Evolutionary conservation across 2,329 filamentous ascomycete genomes (phyloP).

Genomic region (Pyricularia sp.): DNA sequence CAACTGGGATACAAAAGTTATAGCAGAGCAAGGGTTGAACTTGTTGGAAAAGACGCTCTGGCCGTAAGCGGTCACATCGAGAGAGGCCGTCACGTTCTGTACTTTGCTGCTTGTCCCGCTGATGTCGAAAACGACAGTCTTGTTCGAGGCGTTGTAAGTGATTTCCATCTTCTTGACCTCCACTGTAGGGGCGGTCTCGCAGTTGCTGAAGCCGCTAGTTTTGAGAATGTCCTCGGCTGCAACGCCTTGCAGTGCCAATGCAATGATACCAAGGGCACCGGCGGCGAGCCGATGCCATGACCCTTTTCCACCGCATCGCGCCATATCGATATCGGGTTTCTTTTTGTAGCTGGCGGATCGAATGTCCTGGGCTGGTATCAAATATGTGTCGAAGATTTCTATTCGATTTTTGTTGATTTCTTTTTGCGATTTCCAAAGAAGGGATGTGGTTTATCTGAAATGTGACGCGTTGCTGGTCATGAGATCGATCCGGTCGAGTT

Average conservation of each 20-base stretch:
- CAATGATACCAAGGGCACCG: conserved; percentile 12
- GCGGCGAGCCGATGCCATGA: conserved; percentile 9
- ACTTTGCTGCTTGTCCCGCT: conserved; percentile 62
- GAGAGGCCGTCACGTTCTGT: conserved; percentile 71
- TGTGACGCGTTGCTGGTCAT: neutral
- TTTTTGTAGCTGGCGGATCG: neutral
- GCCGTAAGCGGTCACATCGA: conserved; percentile 80
- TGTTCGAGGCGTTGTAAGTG: conserved; percentile 65
- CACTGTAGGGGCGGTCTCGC: conserved; percentile 50
- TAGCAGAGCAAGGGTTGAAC: conserved; percentile 73
- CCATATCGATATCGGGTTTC: conserved; percentile 1
- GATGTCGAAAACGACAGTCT: conserved; percentile 72
- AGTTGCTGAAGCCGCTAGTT: conserved; percentile 73
- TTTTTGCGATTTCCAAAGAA: neutral
- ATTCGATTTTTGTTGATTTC: neutral
- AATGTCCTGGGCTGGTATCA: neutral
- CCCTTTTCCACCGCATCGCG: conserved; percentile 8
- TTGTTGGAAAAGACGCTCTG: conserved; percentile 65
- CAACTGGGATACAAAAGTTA: conserved; percentile 59
- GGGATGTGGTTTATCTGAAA: neutral
- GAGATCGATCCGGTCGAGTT: neutral
- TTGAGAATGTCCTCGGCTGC: conserved; percentile 64
- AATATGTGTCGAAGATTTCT: neutral
- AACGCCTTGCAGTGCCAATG: conserved; percentile 32
- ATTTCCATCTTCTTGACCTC: conserved; percentile 67